Evolutionary conservation across 2,329 filamentous ascomycete species (phyloP).

Genomic region (Trichoderma oligosporum): DNA sequence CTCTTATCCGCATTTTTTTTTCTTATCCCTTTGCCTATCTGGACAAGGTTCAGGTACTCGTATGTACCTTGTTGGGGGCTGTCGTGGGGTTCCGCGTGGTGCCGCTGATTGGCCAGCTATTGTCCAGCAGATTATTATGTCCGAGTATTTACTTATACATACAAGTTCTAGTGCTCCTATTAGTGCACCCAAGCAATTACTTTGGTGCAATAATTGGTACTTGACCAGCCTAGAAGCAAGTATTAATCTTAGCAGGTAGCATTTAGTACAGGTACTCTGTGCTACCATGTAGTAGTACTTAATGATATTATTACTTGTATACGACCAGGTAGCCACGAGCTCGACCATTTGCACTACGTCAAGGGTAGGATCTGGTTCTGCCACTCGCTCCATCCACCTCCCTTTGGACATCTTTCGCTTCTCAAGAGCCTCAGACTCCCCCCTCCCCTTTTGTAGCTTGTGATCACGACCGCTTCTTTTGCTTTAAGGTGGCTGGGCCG

Average conservation of each 20-base stretch:
- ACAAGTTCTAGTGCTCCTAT: too few relatives aligned
- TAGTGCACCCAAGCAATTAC: too few relatives aligned
- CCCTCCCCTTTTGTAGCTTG: slow-evolving; percentile 3
- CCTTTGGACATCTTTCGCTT: slow-evolving; percentile 13
- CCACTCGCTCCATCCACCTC: slow-evolving; percentile 12
- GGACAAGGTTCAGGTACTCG: slow-evolving; percentile 14
- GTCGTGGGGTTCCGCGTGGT: slow-evolving; percentile 23
- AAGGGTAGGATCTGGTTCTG: slow-evolving; percentile 11
- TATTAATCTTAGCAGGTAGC: background rate
- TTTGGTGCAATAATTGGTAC: background rate
- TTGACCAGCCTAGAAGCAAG: background rate
- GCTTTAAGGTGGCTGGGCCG: background rate
- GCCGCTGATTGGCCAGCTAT: slow-evolving; percentile 27
- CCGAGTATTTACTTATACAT: too few relatives aligned
- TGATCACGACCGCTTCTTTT: slow-evolving; percentile 2
- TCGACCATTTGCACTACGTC: slow-evolving; percentile 10
- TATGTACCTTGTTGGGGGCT: slow-evolving; percentile 20
- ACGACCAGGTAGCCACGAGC: slow-evolving; percentile 12
- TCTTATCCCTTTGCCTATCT: background rate
- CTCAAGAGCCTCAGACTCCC: background rate
- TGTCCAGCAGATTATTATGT: background rate
- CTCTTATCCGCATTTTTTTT: slow-evolving; percentile 12
- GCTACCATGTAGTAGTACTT: too few relatives aligned
- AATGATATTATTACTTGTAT: too few relatives aligned
- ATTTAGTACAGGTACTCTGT: background rate